A percentile compares a stretch with the other conserved stretches of the same genome.
phyloP scores from a whole-genome alignment of 2,329 filamentous ascomycete genomes.

The Fusarium abutilonis region DNA sequence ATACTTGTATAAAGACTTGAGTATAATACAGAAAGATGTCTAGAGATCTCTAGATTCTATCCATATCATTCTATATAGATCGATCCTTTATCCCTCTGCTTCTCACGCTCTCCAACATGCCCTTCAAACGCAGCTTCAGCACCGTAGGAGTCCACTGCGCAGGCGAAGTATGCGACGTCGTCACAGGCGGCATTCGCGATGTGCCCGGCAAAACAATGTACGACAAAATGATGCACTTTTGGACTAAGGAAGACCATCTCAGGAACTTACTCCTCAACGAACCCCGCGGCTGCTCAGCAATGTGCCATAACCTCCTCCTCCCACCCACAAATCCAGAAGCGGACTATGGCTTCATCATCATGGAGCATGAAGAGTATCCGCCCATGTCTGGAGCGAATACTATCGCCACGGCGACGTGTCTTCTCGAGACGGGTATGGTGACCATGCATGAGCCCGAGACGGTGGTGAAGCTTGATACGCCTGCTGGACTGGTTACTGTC shows the following conservation, averaged over 20 bases:
- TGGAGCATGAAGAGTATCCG: conserved; percentile 36
- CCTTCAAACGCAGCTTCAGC: conserved; percentile 32
- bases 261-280: conserved; percentile 32
- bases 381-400: conserved; percentile 38
- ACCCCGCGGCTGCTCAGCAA: conserved; percentile 27
- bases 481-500: conserved; percentile 29
- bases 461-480: conserved; percentile 28
- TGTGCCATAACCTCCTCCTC: conserved; percentile 32
- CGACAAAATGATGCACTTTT: conserved; percentile 35
- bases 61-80: background rate
- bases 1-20: background rate
- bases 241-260: conserved; percentile 25
- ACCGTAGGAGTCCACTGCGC: conserved; percentile 34
- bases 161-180: conserved; percentile 37
- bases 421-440: conserved; percentile 33
- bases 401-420: conserved; percentile 18
- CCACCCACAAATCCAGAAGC: conserved; percentile 29
- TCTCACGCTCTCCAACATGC: background rate
- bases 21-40: background rate
- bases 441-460: conserved; percentile 34
- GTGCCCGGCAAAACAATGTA: conserved; percentile 33
- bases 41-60: background rate
- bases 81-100: background rate
- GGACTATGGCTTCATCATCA: conserved; percentile 38
- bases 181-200: conserved; percentile 32